These are phyloP conservation scores for Trametes elegans DNA, from an alignment of 768 basidiomycete species.

Conservation along the genomic window DNA sequence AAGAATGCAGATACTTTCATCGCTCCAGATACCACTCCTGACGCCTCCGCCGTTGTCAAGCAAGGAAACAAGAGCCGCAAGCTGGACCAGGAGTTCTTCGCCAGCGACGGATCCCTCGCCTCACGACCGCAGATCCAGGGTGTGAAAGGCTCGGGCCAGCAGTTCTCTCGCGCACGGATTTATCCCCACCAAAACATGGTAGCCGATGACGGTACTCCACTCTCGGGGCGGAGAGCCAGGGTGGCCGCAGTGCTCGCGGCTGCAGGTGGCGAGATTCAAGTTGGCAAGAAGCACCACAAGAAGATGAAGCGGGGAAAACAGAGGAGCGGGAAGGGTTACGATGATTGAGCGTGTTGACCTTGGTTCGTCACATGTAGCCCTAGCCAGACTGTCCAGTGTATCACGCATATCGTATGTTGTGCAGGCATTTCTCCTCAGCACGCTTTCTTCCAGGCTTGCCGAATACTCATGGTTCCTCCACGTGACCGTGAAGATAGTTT, in stretches of 20 bases:
- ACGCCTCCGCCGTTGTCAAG: constrained; percentile 8
- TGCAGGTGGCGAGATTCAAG: constrained; percentile 32
- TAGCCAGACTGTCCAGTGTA: constrained; percentile 5
- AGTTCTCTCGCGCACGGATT: constrained; percentile 59
- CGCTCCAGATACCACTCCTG: constrained; percentile 36
- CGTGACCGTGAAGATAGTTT: not conserved
- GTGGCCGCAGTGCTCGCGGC: constrained; percentile 42
- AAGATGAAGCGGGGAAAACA: constrained; percentile 80
- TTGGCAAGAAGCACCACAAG: constrained; percentile 84
- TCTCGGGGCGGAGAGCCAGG: constrained; percentile 44
- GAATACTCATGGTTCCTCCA: no score
- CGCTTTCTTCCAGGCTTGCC: no score
- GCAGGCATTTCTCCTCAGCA: no score
- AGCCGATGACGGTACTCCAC: constrained; percentile 72
- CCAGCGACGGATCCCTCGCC: constrained; percentile 46
- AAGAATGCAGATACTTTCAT: constrained; percentile 86
- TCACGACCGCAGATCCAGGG: constrained; percentile 66
- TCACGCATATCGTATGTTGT: no score
- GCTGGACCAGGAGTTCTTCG: constrained; percentile 85
- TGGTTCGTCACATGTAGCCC: constrained; percentile 7
- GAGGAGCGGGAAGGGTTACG: constrained; percentile 91
- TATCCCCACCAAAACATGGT: constrained; percentile 87
- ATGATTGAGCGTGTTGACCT: constrained; percentile 40
- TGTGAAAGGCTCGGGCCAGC: constrained; percentile 51
- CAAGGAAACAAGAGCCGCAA: constrained; percentile 57